Conservation (phyloP, 345 rosid species). For the Lepidium sativum region DNA sequence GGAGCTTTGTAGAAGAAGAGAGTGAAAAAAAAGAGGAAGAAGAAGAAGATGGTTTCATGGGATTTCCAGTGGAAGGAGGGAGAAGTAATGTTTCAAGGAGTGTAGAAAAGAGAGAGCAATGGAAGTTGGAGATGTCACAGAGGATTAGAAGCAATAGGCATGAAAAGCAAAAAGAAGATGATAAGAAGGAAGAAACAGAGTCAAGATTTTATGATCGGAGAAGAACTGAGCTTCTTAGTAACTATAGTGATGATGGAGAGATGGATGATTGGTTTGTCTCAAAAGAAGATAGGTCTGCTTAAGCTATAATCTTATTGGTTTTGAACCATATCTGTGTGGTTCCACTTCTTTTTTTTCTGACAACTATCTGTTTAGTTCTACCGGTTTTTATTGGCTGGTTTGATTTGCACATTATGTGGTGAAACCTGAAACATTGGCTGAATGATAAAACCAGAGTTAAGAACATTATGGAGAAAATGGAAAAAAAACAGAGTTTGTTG, state of each 20-base stretch:
- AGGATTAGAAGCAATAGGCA: constrained; percentile 9
- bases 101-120: constrained; percentile 34
- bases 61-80: constrained; percentile 60
- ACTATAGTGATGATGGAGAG: constrained; percentile 52
- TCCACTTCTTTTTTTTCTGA: not conserved
- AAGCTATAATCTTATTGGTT: not conserved
- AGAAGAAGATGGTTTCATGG: constrained; percentile 20
- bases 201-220: constrained; percentile 14
- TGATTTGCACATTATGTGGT: not conserved
- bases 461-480: too few relatives aligned
- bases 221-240: constrained; percentile 29
- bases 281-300: not conserved
- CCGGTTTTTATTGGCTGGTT: not conserved
- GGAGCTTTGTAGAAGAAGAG: constrained; percentile 53
- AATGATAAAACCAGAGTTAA: too few relatives aligned
- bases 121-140: constrained; percentile 49
- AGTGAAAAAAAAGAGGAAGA: constrained; percentile 3
- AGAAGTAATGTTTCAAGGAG: constrained; percentile 40
- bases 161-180: constrained; percentile 16
- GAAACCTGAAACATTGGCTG: not conserved
- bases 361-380: too few relatives aligned
- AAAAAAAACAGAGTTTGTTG: too few relatives aligned
- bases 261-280: constrained; percentile 61
- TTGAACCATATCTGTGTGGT: not conserved
- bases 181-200: constrained; percentile 12